Evolutionary conservation across 345 rosid genomes (phyloP).

Genomic region (Gynandropsis gynandra): DNA sequence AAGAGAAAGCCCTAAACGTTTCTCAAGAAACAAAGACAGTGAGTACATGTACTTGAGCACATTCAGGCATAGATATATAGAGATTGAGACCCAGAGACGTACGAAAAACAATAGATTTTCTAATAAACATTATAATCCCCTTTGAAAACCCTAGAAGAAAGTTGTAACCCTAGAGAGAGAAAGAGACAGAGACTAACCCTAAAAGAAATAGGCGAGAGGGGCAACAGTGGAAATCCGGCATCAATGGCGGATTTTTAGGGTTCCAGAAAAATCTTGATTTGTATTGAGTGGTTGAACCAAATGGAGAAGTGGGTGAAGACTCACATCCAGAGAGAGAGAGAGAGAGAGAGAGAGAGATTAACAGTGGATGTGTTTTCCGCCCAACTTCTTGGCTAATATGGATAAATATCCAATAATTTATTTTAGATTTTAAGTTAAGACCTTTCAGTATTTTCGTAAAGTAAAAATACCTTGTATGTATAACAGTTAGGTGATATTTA

Average conservation of each 20-base stretch:
- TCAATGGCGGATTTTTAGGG: constrained; percentile 30
- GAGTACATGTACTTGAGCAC: constrained; percentile 16
- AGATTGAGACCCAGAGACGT: constrained; percentile 7
- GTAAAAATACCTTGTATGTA: too few species aligned
- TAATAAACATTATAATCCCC: constrained; percentile 1
- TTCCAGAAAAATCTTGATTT: constrained; percentile 1
- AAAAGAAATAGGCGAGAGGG: constrained; percentile 19
- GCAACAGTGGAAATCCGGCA: constrained; percentile 22
- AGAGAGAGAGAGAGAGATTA: too few species aligned
- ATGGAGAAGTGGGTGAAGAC: constrained; percentile 8
- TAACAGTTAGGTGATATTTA: too few species aligned
- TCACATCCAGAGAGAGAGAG: constrained; percentile 1
- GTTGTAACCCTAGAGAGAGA: constrained; percentile 15
- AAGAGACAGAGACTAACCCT: constrained; percentile 24
- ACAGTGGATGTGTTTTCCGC: too few species aligned
- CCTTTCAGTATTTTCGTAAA: too few species aligned
- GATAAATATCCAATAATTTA: too few species aligned
- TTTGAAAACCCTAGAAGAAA: constrained; percentile 20
- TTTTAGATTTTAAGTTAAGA: too few species aligned
- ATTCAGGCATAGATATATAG: constrained; percentile 22
- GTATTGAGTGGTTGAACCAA: constrained; percentile 1
- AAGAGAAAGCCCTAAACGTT: constrained; percentile 19
- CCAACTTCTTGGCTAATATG: too few species aligned
- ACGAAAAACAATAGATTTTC: background rate
- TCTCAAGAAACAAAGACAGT: constrained; percentile 4